These are phyloP conservation scores for Fusarium metavorans DNA, from an alignment of 2,329 filamentous ascomycete genomes.

Conservation along the genomic window DNA sequence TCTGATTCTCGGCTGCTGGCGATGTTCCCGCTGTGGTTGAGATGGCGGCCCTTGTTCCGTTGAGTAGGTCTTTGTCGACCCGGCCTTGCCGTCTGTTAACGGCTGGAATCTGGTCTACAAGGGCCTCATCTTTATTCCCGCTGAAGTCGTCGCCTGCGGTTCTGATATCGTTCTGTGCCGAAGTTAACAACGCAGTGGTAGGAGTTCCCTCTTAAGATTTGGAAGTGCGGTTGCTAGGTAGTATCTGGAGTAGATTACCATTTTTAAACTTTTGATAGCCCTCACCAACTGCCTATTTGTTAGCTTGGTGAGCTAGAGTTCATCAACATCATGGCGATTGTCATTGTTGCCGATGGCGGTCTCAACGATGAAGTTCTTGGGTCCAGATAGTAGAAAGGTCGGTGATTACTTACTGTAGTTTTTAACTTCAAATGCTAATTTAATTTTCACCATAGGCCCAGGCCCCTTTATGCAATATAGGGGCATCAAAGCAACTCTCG, in stretches of 20 bases:
- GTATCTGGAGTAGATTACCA: not conserved
- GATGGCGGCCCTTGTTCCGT: constrained; percentile 8
- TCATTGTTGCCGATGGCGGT: not conserved
- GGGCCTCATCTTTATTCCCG: not conserved
- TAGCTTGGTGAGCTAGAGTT: constrained; percentile 15
- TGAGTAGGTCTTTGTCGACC: not conserved
- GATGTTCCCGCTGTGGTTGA: constrained; percentile 7
- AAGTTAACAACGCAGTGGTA: constrained; percentile 4
- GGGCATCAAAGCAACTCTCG: not conserved
- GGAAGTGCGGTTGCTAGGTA: not conserved
- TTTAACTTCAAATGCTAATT: not conserved
- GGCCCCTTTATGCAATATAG: not conserved
- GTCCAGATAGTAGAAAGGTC: not conserved
- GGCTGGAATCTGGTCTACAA: not conserved
- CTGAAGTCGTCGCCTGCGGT: constrained; percentile 9
- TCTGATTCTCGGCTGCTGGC: not conserved
- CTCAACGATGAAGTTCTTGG: not conserved
- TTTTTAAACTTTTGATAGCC: not conserved
- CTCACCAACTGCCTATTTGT: not conserved
- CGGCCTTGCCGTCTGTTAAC: not conserved
- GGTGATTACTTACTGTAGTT: not conserved
- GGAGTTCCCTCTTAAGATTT: not conserved
- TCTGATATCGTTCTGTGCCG: constrained; percentile 9
- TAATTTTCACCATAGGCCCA: not conserved
- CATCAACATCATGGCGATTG: not conserved